Conservation (phyloP, 2,329 filamentous ascomycete species). For the Trichoderma citrinoviride region DNA sequence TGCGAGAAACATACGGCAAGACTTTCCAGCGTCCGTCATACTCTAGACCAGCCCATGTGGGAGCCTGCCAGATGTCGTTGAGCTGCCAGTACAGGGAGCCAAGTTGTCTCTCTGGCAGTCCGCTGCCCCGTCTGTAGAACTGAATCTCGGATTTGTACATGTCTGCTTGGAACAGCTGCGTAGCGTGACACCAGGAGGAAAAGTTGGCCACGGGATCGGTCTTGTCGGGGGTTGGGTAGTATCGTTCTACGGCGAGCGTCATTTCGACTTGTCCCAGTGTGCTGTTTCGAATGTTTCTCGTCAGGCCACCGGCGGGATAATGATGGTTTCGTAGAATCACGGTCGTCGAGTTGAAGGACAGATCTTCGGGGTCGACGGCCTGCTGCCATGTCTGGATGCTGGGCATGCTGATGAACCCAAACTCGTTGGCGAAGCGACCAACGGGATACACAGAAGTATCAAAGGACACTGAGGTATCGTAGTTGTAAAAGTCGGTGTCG, state of each 20-base stretch:
- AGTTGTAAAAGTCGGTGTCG: conserved; percentile 61
- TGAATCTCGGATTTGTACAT: conserved; percentile 59
- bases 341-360: conserved; percentile 56
- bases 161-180: conserved; percentile 63
- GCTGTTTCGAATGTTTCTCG: conserved; percentile 23
- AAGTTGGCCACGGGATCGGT: conserved; percentile 55
- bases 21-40: conserved; percentile 63
- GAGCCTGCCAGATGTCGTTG: conserved; percentile 63
- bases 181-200: conserved; percentile 59
- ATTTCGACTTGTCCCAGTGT: conserved; percentile 52
- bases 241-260: conserved; percentile 53
- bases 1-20: conserved; percentile 56
- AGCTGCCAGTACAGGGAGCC: conserved; percentile 64
- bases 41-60: conserved; percentile 62
- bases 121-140: conserved; percentile 60
- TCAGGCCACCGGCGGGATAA: conserved; percentile 34
- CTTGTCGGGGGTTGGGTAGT: conserved; percentile 57
- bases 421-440: conserved; percentile 61
- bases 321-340: conserved; percentile 60
- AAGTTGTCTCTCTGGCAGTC: conserved; percentile 55
- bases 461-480: conserved; percentile 51
- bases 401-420: conserved; percentile 63
- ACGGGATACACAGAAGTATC: conserved; percentile 55
- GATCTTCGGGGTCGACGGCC: conserved; percentile 48
- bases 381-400: conserved; percentile 57